Percentiles rank a stretch among this genome's conserved stretches.
phyloP scores from a whole-genome alignment of 805 yeast species.

The Cyberlindnera lachancei region DNA sequence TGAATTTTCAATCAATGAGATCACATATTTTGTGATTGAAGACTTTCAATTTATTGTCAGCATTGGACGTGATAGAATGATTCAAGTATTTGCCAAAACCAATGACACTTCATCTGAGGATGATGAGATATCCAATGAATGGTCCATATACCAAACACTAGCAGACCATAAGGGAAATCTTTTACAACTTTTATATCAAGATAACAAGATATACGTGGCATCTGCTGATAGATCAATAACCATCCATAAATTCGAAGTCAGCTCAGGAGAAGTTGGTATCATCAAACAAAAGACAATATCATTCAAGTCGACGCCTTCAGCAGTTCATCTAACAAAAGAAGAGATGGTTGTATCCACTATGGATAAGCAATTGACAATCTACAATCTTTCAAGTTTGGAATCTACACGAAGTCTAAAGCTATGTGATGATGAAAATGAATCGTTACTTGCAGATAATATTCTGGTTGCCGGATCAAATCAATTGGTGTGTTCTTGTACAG shows the following conservation, averaged over 20 bases:
- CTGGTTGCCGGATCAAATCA: conserved; percentile 22
- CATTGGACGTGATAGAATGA: conserved; percentile 55
- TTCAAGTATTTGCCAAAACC: conserved; percentile 39
- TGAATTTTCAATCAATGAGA: conserved; percentile 42
- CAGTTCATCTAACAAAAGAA: conserved; percentile 27
- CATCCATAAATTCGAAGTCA: conserved; percentile 33
- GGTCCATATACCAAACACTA: conserved; percentile 56
- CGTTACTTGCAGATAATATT: conserved; percentile 38
- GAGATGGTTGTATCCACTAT: conserved; percentile 44
- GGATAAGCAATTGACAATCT: conserved; percentile 41
- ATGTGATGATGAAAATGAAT: conserved; percentile 33
- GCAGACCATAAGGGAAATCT: conserved; percentile 51
- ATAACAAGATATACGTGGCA: conserved; percentile 36
- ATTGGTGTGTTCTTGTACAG: conserved; percentile 40
- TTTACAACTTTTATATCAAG: conserved; percentile 26
- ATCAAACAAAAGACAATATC: conserved; percentile 39
- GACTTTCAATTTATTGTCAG: conserved; percentile 31
- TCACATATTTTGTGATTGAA: conserved; percentile 28
- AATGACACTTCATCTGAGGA: conserved; percentile 4
- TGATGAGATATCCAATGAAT: conserved; percentile 22
- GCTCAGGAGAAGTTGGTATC: conserved; percentile 18
- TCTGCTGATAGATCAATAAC: conserved; percentile 59
- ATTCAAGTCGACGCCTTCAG: conserved; percentile 43
- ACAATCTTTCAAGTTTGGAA: conserved; percentile 29
- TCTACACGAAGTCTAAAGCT: conserved; percentile 33